Conservation (phyloP, 306 rosid genomes). For the Sindora glabra region DNA sequence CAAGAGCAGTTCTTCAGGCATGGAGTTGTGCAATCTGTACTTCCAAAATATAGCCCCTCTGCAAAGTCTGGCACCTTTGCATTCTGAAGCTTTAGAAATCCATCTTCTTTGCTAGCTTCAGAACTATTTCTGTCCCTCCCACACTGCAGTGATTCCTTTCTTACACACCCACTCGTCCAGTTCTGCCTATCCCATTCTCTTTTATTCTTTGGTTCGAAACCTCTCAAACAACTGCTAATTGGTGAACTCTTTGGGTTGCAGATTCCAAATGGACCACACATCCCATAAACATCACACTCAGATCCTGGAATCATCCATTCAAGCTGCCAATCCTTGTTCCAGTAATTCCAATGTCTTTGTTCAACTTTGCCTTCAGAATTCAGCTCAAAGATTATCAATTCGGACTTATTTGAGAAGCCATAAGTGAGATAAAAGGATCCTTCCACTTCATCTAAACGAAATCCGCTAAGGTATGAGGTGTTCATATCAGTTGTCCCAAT, state of each 20-base stretch:
- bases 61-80: constrained; percentile 37
- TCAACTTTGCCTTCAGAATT: not conserved
- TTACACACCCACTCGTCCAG: constrained; percentile 24
- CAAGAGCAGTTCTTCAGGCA: not conserved
- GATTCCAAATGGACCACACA: constrained; percentile 21
- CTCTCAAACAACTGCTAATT: constrained; percentile 36
- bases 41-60: not conserved
- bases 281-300: constrained; percentile 25
- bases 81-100: constrained; percentile 13
- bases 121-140: not conserved
- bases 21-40: not conserved
- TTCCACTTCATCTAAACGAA: not conserved
- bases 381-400: not conserved
- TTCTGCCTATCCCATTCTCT: constrained; percentile 19
- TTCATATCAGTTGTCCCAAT: constrained; percentile 29
- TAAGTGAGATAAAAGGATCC: constrained; percentile 2
- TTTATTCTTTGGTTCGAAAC: constrained; percentile 24
- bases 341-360: not conserved
- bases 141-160: constrained; percentile 20
- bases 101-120: constrained; percentile 13
- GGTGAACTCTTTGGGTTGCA: constrained; percentile 9
- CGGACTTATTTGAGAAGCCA: not conserved
- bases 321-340: not conserved
- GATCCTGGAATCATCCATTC: not conserved
- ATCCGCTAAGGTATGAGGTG: constrained; percentile 20